Evolutionary conservation across 2,329 filamentous ascomycete genomes (phyloP), one percentile per base, ranked within the genome.

Genomic region (Hypoxylon sp.): DNA sequence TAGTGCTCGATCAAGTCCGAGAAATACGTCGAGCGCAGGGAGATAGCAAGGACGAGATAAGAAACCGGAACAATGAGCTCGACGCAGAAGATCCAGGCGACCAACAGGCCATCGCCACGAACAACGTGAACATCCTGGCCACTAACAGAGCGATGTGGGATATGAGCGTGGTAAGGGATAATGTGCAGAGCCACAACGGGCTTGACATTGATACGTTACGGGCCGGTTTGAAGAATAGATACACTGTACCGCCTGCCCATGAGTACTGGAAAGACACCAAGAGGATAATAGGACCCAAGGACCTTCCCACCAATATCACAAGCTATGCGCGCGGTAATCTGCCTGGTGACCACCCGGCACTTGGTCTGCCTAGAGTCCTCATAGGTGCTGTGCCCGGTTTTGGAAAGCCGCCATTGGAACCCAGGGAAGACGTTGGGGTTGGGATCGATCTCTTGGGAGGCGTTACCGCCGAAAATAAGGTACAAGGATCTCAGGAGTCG

Each of bases 81-180:
- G 73, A 75, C 44, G 19, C 15, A 2, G 24, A 37, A n/a, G 73
- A 77, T 10, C 66, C 68, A 5, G 74, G 70, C 2, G 62, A 75
- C 31, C 27, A 19, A 7, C 50, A 51, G 10, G 0, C n/a, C 5
- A 72, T 75, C 19, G 19, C 52, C 6, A 29, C 56, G 1, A 75
- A 75, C 47, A 76, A 75, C 51, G 11, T 65, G 10, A 62, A 75
- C 48, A 73, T 76, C 48, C 69, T 67, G 70, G 59, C 69, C 1
- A 69, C 68, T 68, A 74, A 47, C 63, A 72, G 51, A 3, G 70
- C 13, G 35, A 27, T 76, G 27, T 73, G 68, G 69, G 17, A 42
- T 8, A n/a, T 75, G 2, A 61, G 73, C 44, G 53, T 48, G 31
- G 68, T 74, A 62, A 69, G 74, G 21, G 27, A 53, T 4, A 70